Percentiles rank a stretch among this genome's conserved stretches.
Conservation (phyloP, 2,329 filamentous ascomycete species). For the Davidsoniella eucalypti region DNA sequence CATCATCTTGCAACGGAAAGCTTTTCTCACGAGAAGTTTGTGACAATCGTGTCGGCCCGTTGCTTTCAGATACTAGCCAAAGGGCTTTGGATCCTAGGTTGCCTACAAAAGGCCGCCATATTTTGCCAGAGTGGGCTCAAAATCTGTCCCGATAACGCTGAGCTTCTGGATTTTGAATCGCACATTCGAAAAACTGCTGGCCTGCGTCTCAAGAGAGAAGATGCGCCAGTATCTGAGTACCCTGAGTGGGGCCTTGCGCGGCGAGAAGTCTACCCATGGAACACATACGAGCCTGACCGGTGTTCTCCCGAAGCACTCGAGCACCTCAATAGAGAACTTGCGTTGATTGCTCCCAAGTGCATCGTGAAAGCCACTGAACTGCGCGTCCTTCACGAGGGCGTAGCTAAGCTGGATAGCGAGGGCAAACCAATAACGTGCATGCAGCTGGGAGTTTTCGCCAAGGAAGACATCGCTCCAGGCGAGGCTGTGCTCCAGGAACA, state of each 20-base stretch:
- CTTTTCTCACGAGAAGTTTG: constrained; percentile 19
- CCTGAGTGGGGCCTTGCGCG: constrained; percentile 57
- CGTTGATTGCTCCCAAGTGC: constrained; percentile 59
- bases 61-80: constrained; percentile 43
- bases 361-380: constrained; percentile 62
- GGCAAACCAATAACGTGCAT: constrained; percentile 42
- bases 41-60: constrained; percentile 31
- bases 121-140: constrained; percentile 48
- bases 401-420: constrained; percentile 28
- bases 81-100: constrained; percentile 46
- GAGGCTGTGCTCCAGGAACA: constrained; percentile 67
- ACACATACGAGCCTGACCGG: constrained; percentile 50
- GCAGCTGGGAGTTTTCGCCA: constrained; percentile 84
- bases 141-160: constrained; percentile 35
- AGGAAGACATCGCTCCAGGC: constrained; percentile 58
- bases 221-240: constrained; percentile 36
- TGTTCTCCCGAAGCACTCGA: constrained; percentile 52
- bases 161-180: constrained; percentile 36
- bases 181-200: constrained; percentile 37
- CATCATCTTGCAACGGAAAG: constrained; percentile 16
- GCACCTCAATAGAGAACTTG: constrained; percentile 55
- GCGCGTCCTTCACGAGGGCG: constrained; percentile 48
- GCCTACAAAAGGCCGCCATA: constrained; percentile 47
- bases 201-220: constrained; percentile 28
- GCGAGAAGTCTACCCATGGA: constrained; percentile 55